These are phyloP conservation scores for Durusdinium trenchii DNA, from an alignment of 73 alveolate genomes.

Conservation along the genomic window DNA sequence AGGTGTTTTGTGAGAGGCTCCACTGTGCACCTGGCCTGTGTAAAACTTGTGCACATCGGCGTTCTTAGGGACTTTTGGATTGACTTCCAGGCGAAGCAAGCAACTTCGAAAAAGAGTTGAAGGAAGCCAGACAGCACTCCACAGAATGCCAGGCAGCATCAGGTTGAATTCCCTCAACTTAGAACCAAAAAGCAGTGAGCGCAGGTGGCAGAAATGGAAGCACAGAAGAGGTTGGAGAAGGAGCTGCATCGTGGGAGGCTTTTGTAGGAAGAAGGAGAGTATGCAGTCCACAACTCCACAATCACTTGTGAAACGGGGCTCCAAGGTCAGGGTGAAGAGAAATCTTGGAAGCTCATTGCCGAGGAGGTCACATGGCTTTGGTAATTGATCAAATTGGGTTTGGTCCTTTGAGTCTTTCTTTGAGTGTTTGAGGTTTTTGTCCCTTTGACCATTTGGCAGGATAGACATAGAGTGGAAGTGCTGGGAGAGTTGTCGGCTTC, in stretches of 20 bases:
- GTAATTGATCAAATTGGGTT: neutral
- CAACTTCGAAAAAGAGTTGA: neutral
- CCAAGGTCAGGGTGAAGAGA: constrained; percentile 80
- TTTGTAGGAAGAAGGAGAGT: neutral
- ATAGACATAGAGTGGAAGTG: constrained; percentile 40
- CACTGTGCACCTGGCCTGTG: constrained; percentile 29
- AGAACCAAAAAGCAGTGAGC: neutral
- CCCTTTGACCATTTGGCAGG: neutral
- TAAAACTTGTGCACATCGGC: neutral
- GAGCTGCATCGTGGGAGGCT: constrained; percentile 42
- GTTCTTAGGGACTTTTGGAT: neutral
- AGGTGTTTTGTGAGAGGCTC: constrained; percentile 53
- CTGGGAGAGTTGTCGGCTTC: constrained; percentile 37
- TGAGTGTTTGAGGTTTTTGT: neutral
- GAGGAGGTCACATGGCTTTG: constrained; percentile 14
- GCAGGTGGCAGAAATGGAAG: constrained; percentile 55
- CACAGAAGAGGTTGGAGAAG: constrained; percentile 56
- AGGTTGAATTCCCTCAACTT: neutral
- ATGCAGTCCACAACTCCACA: neutral
- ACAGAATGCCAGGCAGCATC: neutral
- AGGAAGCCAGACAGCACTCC: neutral
- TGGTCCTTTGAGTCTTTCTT: neutral
- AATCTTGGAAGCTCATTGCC: constrained; percentile 75
- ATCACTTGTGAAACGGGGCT: too few species aligned
- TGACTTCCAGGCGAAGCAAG: constrained; percentile 17